Base-by-base conservation (phyloP, 768 basidiomycete genomes). In the Daedaleopsis sinensis region DNA sequence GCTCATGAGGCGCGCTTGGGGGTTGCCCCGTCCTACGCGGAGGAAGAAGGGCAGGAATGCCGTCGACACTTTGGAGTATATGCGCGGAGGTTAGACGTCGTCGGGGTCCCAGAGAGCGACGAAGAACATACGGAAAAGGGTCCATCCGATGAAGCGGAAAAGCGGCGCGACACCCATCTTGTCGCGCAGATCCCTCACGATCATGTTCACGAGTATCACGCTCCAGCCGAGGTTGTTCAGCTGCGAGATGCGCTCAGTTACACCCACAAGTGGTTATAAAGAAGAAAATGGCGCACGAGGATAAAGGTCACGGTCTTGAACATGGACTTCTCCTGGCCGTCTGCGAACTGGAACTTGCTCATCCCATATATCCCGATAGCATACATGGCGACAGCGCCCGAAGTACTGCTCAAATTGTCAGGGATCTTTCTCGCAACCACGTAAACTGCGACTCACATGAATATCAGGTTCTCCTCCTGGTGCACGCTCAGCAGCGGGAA, bases 401-500 rank as follows among this genome's bases (percentile, higher is more conserved):
- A 37, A 18, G 70, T 42, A 11, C 65, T 67, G 55, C 57, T 47
- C 55, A 21, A 46, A 5, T 18, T 5, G 27, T 0, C 16, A 19
- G 10, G n/a, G 8, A 10, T 13, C 6, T 15, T 21, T 9, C 23
- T n/a, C 10, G 9, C n/a, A 18, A 3, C 27, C 32, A n/a, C n/a
- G 50, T 23, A 1, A n/a, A 37, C n/a, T n/a, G 9, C 13, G 6
- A 76, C 85, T 69, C 58, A 92, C 93, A 94, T 86, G 3, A 78
- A 68, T 1, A 67, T 24, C 21, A 89, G 59, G 62, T 76, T 85
- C 73, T 94, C 93, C 23, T 76, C 74, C 69, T 91, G 90, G 59
- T 93, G 86, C 3, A 93, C 89, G 9, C 83, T 76, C 27, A 93
- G 78, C 27, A 90, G 70, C 0, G 92, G 91, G 67, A 94, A 94